Evolutionary conservation across 1,139 yeast genomes (phyloP).

Genomic region (Saccharomycopsis hybrid): DNA sequence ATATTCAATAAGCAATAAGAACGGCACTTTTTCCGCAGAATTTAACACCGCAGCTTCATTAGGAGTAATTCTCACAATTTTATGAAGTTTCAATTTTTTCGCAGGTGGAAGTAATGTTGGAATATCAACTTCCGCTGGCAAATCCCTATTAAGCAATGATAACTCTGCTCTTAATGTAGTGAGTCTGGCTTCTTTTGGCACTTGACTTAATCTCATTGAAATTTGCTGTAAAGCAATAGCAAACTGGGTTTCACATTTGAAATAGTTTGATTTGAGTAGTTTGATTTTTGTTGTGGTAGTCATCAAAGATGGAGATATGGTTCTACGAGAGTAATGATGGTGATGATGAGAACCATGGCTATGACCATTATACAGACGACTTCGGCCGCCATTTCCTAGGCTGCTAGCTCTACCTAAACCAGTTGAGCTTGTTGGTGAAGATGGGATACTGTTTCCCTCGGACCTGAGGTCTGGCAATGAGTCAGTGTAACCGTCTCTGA

Average conservation of each 20-base stretch:
- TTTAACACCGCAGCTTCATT: conserved; percentile 92
- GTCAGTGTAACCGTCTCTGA: conserved; percentile 14
- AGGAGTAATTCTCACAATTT: conserved; percentile 75
- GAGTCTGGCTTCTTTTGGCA: conserved; percentile 88
- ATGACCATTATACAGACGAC: neutral
- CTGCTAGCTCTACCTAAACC: conserved; percentile 8
- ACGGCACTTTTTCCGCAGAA: conserved; percentile 96
- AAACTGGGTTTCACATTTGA: conserved; percentile 84
- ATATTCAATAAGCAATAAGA: conserved; percentile 71
- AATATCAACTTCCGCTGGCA: conserved; percentile 91
- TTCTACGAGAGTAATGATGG: conserved; percentile 21
- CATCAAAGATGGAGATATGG: conserved; percentile 30
- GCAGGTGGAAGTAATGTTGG: conserved; percentile 77
- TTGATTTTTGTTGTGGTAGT: conserved; percentile 47
- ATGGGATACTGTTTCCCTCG: conserved; percentile 17
- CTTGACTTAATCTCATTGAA: conserved; percentile 73
- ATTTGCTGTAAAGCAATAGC: conserved; percentile 85
- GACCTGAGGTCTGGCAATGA: conserved; percentile 4
- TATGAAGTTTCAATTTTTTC: conserved; percentile 50
- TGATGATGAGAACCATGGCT: conserved; percentile 9
- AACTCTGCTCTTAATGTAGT: conserved; percentile 85
- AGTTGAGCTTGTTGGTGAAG: conserved; percentile 20
- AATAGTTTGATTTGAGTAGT: conserved; percentile 66
- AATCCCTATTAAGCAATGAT: conserved; percentile 71
- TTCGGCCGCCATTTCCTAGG: conserved; percentile 9